Percentiles rank a stretch among this genome's conserved stretches.
phyloP scores from a whole-genome alignment of 345 rosid genomes.

The Gossypium rotundifolium region DNA sequence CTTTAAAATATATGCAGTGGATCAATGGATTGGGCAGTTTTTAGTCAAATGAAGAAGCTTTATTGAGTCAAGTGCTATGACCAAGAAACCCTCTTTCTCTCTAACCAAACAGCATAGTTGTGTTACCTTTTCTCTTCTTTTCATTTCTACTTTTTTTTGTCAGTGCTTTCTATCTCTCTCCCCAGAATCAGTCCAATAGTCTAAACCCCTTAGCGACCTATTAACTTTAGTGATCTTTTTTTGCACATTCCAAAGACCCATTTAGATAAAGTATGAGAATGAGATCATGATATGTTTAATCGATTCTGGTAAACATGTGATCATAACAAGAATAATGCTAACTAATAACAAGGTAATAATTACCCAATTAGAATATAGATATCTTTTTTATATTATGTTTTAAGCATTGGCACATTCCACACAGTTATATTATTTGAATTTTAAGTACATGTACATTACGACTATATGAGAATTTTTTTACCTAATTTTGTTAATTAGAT shows the following conservation, averaged over 20 bases:
- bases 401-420: too few species aligned
- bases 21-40: background rate
- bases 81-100: background rate
- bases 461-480: too few species aligned
- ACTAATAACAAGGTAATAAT: too few species aligned
- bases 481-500: too few species aligned
- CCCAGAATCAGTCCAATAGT: background rate
- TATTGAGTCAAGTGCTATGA: background rate
- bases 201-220: background rate
- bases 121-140: background rate
- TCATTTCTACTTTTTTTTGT: background rate
- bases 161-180: background rate
- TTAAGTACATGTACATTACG: too few species aligned
- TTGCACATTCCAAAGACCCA: background rate
- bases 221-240: background rate
- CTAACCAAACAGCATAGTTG: background rate
- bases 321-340: background rate
- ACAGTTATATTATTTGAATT: too few species aligned
- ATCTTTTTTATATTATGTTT: too few species aligned
- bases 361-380: too few species aligned
- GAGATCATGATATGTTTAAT: background rate
- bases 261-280: background rate
- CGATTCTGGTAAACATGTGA: background rate
- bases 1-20: background rate
- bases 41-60: background rate